Evolutionary conservation across 2,329 filamentous ascomycete genomes (phyloP), one percentile per base, ranked within the genome.

Genomic region (Pestalotiopsis fici): DNA sequence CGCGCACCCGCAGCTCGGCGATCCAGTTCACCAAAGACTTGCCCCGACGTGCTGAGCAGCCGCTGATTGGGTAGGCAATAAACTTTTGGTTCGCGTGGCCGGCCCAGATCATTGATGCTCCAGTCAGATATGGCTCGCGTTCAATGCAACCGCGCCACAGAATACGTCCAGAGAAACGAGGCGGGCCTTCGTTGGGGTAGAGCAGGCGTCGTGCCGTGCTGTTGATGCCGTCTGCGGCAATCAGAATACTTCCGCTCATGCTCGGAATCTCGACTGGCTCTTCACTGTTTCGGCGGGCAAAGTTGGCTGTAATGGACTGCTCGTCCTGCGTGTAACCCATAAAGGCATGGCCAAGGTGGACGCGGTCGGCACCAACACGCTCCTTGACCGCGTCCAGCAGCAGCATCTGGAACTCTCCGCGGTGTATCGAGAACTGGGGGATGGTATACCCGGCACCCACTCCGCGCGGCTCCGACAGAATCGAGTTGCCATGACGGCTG

Each of bases 51-150:
- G 74, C 74, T 3, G 79, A 76, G 18, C 79, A 76, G 23, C 77
- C 74, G 12, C 78, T 78, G 54, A 84, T 83, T 1, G 81, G 82
- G 66, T 84, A 84, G 4, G 81, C 81, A 69, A 84, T 83, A 74
- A 83, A 83, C 57, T 83, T 83, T 66, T 83, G 81, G 67, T 83
- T 79, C 1, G 81, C 82, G 65, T 83, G 81, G 3, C 82, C 82
- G 12, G 80, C 79, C 82, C 81, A 83, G 3, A 83, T 77, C 81
- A 83, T 83, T 11, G 75, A 78, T 7, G 78, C 79, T 23, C 80
- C 80, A 0, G 81, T 83, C 12, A 83, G 73, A 67, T 82, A 83
- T 1, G 79, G 78, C 7, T 72, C 68, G 11, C 78, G 77, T 68
- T 82, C 78, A 5, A 80, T 72, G 69, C 81, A 83, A 1, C 82